These are phyloP conservation scores for Ramaria sp. DNA, from an alignment of 768 basidiomycete genomes.

Conservation along the genomic window DNA sequence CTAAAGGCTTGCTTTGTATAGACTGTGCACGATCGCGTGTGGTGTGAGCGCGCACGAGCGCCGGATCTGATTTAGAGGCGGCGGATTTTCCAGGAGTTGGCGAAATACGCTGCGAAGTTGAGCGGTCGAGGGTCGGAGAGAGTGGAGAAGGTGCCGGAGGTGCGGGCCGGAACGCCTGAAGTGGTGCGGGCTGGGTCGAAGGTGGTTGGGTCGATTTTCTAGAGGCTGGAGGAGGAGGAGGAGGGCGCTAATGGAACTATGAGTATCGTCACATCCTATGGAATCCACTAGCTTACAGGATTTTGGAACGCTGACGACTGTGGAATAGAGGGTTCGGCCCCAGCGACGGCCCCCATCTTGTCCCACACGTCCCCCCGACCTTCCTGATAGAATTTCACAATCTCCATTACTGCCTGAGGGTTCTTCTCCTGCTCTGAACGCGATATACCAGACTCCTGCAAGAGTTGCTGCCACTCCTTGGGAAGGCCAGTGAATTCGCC, in stretches of 20 bases:
- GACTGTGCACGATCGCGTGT: background rate
- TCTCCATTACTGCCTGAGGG: constrained; percentile 96
- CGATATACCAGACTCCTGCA: constrained; percentile 94
- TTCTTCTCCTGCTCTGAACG: constrained; percentile 93
- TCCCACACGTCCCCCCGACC: constrained; percentile 49
- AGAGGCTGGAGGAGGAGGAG: constrained; percentile 25
- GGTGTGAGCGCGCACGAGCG: background rate
- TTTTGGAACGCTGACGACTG: constrained; percentile 37
- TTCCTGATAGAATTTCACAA: constrained; percentile 98
- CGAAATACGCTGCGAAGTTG: constrained; percentile 66
- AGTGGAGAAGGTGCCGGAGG: constrained; percentile 68
- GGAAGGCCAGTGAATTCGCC: constrained; percentile 97
- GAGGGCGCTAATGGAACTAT: constrained; percentile 21
- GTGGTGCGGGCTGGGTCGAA: constrained; percentile 24
- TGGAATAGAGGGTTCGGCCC: background rate
- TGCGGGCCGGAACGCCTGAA: constrained; percentile 29
- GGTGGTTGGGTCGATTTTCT: constrained; percentile 16
- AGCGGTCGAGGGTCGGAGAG: constrained; percentile 69
- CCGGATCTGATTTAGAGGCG: constrained; percentile 53
- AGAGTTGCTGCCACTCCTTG: constrained; percentile 96
- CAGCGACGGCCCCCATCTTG: constrained; percentile 31
- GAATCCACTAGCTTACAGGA: constrained; percentile 34
- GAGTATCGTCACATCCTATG: background rate
- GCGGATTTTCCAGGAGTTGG: constrained; percentile 31
- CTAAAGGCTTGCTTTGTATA: constrained; percentile 12